Evolutionary conservation across 2,329 filamentous ascomycete genomes (phyloP).

Genomic region (Colletotrichum tamarilloi): DNA sequence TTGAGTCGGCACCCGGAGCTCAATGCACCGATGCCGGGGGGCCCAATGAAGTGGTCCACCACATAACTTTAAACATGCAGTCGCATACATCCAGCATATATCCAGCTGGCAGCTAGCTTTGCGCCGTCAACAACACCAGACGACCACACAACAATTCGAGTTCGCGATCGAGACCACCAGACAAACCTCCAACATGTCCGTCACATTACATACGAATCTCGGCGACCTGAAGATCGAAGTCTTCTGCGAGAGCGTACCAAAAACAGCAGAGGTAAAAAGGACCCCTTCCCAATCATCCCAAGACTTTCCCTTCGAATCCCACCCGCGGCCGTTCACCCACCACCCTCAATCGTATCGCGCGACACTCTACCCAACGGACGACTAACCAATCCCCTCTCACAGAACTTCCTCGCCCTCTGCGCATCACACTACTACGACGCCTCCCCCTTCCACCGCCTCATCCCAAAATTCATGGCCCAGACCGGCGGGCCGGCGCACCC

Average conservation of each 20-base stretch:
- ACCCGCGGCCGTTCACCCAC: neutral
- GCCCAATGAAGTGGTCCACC: neutral
- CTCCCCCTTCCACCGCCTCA: constrained; percentile 83
- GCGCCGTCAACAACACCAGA: neutral
- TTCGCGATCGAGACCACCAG: neutral
- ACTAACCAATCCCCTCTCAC: constrained; percentile 18
- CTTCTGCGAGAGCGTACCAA: constrained; percentile 94
- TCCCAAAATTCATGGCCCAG: constrained; percentile 85
- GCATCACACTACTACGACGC: constrained; percentile 81
- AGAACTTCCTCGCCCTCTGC: constrained; percentile 91
- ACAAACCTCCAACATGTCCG: constrained; percentile 61
- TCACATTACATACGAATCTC: constrained; percentile 84
- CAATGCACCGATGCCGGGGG: constrained; percentile 6
- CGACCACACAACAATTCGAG: neutral
- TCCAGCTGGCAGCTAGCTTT: neutral
- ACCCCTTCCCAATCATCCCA: neutral
- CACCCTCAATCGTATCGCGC: neutral
- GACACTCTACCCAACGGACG: constrained; percentile 24
- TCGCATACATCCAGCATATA: constrained; percentile 21
- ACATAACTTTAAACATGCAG: neutral
- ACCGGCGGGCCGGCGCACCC: constrained; percentile 72
- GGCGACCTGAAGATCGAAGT: constrained; percentile 96
- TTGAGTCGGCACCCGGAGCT: constrained; percentile 16
- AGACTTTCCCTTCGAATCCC: neutral
- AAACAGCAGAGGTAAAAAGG: constrained; percentile 80